Base-by-base conservation (phyloP, 2,329 filamentous ascomycete genomes). In the Penicillium nordicum region DNA sequence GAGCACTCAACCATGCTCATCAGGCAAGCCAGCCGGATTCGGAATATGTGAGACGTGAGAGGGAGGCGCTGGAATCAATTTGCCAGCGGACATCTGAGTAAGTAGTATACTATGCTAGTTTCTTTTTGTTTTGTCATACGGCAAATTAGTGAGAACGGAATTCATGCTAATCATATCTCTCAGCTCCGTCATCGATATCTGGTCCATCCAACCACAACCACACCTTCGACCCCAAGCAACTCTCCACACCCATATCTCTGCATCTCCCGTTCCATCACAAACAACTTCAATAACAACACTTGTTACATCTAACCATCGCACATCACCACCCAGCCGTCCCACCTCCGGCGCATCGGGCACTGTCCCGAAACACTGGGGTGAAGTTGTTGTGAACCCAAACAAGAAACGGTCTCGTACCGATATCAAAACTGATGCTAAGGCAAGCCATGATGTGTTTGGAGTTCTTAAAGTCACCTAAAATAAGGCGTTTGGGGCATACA, bases 71-170 rank as follows among this genome's bases (percentile, higher is more conserved):
- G 40, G 76, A 78, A 58, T 73, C 74, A 5, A 79, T 79, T 58
- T 78, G 76, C 62, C 76, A 78, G 60, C 69, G 73, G 46, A 73
- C 76, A 51, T 79, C 76, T n/a, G 76, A 79, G 76, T 79, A 58
- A 69, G 73, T 67, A 37, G 2, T 29, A 30, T 29, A 21, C 18
- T 11, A 11, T 16, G 4, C 10, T 7, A 41, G 16, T 9, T 32
- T 11, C 3, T 9, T 2, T 16, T 2, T 32, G 9, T 32, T 23
- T 23, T 37, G 6, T 16, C 29, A n/a, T 9, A 36, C 6, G 32
- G 16, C 32, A 48, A 23, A 30, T 12, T 10, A 12, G 37, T 21
- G 1, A 5, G 21, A 25, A 9, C 23, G 34, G 27, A 29, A 5
- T 34, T 50, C 5, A 27, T 36, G 18, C 42, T 55, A 45, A 53